Percentiles rank a stretch among this genome's conserved stretches.
Conservation (phyloP, 139 green algal species). For the Chlamydomonas sp. region DNA sequence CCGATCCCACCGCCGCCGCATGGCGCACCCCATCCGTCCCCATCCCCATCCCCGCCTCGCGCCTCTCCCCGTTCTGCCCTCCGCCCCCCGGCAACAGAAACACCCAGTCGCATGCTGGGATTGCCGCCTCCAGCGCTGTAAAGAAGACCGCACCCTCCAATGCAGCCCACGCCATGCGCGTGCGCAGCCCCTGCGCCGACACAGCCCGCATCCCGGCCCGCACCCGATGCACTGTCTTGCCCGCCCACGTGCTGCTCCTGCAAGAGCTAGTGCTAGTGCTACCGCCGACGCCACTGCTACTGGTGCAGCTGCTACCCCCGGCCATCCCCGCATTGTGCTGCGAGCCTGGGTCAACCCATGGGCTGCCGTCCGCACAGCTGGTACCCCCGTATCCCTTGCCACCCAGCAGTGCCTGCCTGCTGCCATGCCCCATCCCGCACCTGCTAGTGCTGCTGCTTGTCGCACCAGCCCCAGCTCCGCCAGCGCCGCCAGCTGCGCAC, state of each 20-base stretch:
- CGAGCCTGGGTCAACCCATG: neutral
- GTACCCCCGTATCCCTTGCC: neutral
- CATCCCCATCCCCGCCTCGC: neutral
- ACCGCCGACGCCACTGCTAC: neutral
- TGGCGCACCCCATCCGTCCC: neutral
- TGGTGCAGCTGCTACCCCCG: neutral
- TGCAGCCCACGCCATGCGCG: neutral
- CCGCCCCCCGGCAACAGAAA: neutral
- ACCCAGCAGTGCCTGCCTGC: neutral
- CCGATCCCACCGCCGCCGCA: neutral
- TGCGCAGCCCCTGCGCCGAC: neutral
- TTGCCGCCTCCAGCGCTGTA: neutral
- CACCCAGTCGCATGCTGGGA: neutral
- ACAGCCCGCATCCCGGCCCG: neutral
- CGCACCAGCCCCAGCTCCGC: neutral
- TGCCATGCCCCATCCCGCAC: neutral
- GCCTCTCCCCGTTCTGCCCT: neutral
- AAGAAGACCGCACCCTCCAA: constrained; percentile 21
- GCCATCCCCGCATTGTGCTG: neutral
- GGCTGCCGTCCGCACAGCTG: neutral
- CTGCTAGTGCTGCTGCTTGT: neutral
- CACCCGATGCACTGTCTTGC: neutral
- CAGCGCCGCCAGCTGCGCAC: neutral
- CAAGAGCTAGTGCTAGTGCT: neutral
- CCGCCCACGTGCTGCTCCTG: neutral